Evolutionary conservation across 352 stramenopile species (phyloP), one percentile per base, ranked within the genome.

Genomic region (Pythium aphanidermatum): DNA sequence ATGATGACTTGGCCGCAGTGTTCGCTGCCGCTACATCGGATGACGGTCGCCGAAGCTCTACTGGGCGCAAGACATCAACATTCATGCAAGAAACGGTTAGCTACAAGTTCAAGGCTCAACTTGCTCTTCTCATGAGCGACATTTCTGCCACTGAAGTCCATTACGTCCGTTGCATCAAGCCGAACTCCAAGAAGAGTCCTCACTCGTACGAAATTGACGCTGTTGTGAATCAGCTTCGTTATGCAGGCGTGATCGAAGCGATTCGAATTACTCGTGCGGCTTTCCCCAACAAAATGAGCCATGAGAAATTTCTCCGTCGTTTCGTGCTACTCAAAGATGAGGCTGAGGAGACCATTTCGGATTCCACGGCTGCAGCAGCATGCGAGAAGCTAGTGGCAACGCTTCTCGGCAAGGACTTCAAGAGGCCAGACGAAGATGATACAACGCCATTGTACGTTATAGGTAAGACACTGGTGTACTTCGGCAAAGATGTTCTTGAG

Each of bases 271-370:
- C 81, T 34, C 75, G 86, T 17, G 76, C 83, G 1, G 80, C 86
- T 1, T 96, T 95, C 53, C 86, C 86, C 3, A 96, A 96, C 74
- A 97, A 98, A 40, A 83, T 99, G 57, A 70, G 70, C 21, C 96
- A 99, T 63, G 66, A 95, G 46, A 86, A 86, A 34, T 94, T 92
- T 46, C 52, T 94, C 4, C 70, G 74, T 20, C 75, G 82, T 16
- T 94, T 94, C 51, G 76, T 91, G 20, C 61, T 90, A 39, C 71
- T 93, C 61, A 75, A 67, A 48, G 68, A 61, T 31, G 65, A 52
- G 11, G 65, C 43, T 34, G 37, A 30, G 5, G 29, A 48, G 9
- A 50, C 46, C 12, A n/a, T 54, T 14, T 53, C 51, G 21, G 57
- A 65, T 19, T 73, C 70, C 10, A 84, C 72, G 20, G 77, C 84